These are phyloP conservation scores for Raddia guianensis DNA, from an alignment of 176 grass and related monocot species.

Conservation along the genomic window DNA sequence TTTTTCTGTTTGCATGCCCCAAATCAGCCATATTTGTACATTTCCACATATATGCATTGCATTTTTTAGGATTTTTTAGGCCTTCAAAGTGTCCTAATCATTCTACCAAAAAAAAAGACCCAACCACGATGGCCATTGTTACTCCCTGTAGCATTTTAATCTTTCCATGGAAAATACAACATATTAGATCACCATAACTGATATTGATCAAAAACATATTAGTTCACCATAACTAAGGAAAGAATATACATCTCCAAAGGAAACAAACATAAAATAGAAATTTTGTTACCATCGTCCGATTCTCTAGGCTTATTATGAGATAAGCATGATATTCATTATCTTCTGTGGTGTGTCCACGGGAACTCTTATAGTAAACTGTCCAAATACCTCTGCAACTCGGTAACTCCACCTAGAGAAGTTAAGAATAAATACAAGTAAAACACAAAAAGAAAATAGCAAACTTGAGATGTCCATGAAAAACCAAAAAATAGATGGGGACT, in stretches of 20 bases:
- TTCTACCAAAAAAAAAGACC: too few relatives aligned
- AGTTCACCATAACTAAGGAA: background rate
- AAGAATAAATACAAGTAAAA: conserved; percentile 41
- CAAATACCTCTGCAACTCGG: conserved; percentile 97
- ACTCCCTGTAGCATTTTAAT: background rate
- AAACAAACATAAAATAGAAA: conserved; percentile 25
- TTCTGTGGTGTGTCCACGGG: conserved; percentile 67
- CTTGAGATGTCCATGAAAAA: background rate
- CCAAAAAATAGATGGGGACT: background rate
- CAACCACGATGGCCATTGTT: background rate
- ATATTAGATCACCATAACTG: background rate
- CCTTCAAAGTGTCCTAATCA: background rate
- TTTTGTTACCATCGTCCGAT: conserved; percentile 78
- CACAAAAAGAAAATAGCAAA: conserved; percentile 3
- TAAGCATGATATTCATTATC: conserved; percentile 98
- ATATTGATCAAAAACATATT: conserved; percentile 13
- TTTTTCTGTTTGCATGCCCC: background rate
- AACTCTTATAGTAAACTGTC: conserved; percentile 97
- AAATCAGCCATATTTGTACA: background rate
- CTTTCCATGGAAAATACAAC: background rate
- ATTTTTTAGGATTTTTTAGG: background rate
- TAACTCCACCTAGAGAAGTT: conserved; percentile 71
- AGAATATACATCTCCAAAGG: background rate
- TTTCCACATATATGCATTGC: background rate
- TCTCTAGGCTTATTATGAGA: conserved; percentile 95